Conservation (phyloP, 2,329 filamentous ascomycete genomes). For the Penicillium sp. region DNA sequence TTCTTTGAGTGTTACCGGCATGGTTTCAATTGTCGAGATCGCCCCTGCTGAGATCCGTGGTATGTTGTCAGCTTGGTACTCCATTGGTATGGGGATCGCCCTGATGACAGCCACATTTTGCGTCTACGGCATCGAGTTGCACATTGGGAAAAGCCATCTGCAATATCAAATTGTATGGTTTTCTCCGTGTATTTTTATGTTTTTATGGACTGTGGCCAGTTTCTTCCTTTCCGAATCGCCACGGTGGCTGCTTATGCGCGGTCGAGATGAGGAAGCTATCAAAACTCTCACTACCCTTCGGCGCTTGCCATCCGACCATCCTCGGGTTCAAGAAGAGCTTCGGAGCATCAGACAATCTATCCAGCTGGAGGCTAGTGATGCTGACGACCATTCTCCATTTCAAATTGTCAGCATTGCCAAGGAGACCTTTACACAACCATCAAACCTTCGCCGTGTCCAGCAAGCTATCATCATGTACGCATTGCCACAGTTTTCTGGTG, state of each 20-base stretch:
- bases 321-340: slow-evolving; percentile 26
- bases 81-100: not conserved
- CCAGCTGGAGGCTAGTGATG: not conserved
- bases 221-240: slow-evolving; percentile 35
- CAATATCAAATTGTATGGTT: slow-evolving; percentile 36
- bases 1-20: not conserved
- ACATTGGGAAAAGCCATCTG: slow-evolving; percentile 14
- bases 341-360: slow-evolving; percentile 28
- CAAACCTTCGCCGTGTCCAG: slow-evolving; percentile 41
- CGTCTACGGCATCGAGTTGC: not conserved
- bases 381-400: slow-evolving; percentile 8
- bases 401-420: slow-evolving; percentile 14
- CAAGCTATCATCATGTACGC: slow-evolving; percentile 36
- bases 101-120: not conserved
- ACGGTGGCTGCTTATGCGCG: slow-evolving; percentile 33
- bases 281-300: slow-evolving; percentile 29
- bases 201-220: slow-evolving; percentile 23
- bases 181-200: slow-evolving; percentile 29
- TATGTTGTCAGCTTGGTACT: not conserved
- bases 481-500: slow-evolving; percentile 43
- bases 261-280: slow-evolving; percentile 27
- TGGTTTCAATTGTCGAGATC: not conserved
- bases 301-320: slow-evolving; percentile 28
- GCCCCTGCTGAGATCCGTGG: not conserved
- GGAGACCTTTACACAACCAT: slow-evolving; percentile 36